These are phyloP conservation scores for Candida endomychidarum DNA, from an alignment of 805 yeast genomes.

Conservation along the genomic window DNA sequence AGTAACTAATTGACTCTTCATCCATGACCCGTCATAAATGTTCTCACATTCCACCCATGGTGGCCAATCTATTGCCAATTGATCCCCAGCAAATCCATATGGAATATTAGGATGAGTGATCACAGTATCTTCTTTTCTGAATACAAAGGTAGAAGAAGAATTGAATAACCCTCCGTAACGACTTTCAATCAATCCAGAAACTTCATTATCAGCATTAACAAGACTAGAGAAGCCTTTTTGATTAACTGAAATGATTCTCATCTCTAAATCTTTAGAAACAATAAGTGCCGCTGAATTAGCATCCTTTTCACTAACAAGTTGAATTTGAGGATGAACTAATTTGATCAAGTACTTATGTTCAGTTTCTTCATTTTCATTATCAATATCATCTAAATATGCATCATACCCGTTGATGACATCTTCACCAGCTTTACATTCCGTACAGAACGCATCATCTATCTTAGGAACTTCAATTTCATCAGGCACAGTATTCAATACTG, in stretches of 20 bases:
- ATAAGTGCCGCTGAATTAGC: constrained; percentile 50
- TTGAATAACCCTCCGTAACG: constrained; percentile 55
- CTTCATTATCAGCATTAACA: constrained; percentile 30
- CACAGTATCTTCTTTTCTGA: constrained; percentile 35
- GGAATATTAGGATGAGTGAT: constrained; percentile 37
- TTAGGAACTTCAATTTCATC: constrained; percentile 17
- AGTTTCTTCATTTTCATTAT: constrained; percentile 40
- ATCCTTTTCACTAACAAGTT: constrained; percentile 49
- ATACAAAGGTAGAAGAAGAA: constrained; percentile 55
- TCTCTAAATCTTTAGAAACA: constrained; percentile 58
- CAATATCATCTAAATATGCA: constrained; percentile 45
- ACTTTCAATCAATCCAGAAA: constrained; percentile 49
- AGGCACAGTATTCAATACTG: constrained; percentile 26
- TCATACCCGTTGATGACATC: constrained; percentile 50
- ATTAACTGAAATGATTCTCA: constrained; percentile 48
- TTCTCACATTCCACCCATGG: constrained; percentile 82
- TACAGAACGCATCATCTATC: constrained; percentile 18
- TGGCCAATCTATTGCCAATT: constrained; percentile 70
- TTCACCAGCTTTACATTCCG: constrained; percentile 23
- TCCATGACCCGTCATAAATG: constrained; percentile 49
- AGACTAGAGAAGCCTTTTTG: constrained; percentile 41
- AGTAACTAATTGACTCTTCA: constrained; percentile 29
- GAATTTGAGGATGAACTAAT: constrained; percentile 81
- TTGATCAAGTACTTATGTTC: constrained; percentile 63
- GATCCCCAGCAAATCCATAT: constrained; percentile 52